Conservation (phyloP, 2,329 filamentous ascomycete genomes). For the Monilinia fructigena region DNA sequence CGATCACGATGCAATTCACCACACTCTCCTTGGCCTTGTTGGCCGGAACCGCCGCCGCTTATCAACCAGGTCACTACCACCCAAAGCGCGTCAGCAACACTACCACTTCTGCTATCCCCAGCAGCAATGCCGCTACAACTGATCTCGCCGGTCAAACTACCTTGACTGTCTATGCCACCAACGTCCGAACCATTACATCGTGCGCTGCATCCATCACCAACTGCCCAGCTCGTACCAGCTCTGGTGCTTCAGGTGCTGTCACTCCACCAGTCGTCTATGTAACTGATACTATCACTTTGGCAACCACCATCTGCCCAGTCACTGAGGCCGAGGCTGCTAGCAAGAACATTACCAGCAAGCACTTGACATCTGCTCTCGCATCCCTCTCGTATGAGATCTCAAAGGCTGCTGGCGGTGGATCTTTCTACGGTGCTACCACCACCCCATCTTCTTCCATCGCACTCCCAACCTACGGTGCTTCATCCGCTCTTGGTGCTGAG, state of each 20-base stretch:
- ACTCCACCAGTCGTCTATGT: constrained; percentile 38
- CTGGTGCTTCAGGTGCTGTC: constrained; percentile 43
- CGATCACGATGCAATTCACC: constrained; percentile 38
- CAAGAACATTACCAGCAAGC: constrained; percentile 32
- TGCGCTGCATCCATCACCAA: constrained; percentile 45
- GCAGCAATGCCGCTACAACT: not conserved
- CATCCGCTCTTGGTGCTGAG: not conserved
- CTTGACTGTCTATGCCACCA: constrained; percentile 43
- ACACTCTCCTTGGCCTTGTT: constrained; percentile 35
- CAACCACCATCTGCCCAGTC: constrained; percentile 53
- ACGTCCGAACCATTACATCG: constrained; percentile 42
- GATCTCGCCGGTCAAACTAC: constrained; percentile 40
- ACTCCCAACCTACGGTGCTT: not conserved
- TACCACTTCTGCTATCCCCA: constrained; percentile 19
- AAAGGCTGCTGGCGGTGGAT: constrained; percentile 18
- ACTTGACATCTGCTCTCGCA: constrained; percentile 18
- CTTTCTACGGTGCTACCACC: constrained; percentile 9
- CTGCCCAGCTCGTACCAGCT: constrained; percentile 40
- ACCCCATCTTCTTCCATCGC: not conserved
- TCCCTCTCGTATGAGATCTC: constrained; percentile 24
- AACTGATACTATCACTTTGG: constrained; percentile 44
- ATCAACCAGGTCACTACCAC: constrained; percentile 35
- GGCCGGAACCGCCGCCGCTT: constrained; percentile 40
- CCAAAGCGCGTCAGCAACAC: constrained; percentile 34
- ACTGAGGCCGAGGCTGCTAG: constrained; percentile 43